Base-by-base conservation (phyloP, 768 basidiomycete genomes). In the Pilatotrama ljubarskyi region DNA sequence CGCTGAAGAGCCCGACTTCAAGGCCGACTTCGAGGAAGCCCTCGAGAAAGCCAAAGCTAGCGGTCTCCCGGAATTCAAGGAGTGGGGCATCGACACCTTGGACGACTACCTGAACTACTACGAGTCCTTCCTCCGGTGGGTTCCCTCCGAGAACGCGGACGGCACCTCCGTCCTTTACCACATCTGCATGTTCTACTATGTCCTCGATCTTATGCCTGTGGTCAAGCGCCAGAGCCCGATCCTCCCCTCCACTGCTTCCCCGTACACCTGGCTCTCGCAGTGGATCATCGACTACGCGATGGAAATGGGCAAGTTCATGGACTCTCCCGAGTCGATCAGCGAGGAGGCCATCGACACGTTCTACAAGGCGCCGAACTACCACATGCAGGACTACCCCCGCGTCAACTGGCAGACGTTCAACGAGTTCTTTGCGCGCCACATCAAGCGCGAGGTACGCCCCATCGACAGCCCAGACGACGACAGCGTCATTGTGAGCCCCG, bases 151-250 rank as follows among this genome's bases (percentile, higher is more conserved):
- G 55, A 26, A 61, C 29, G 7, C 24, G 17, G 51, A 44, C 37
- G 59, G 62, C 36, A 46, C 22, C n/a, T 29, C 36, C 46, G 65
- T 64, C 26, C 55, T 38, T 38, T 13, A 51, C 40, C 59, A 58
- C 55, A 61, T 66, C 51, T 63, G 65, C 46, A 22, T 66, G 26
- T 66, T 61, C 65, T 66, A 66, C 52, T 64, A 64, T 55, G 48
- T 66, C 48, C 51, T 66, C 51, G 59, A 64, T 42, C 47, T 55
- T 9, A 52, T 48, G 3, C 62, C 65, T 20, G 49, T 61, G 20
- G 3, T 14, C 24, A 13, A 32, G 6, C 49, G 37, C 11, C 59
- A 61, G 51, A 56, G 43, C 51, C 62, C 62, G 13, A 61, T 64
- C 26, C 46, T 46, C 11, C 65, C 65, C 7, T 18, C 25, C 48